Conservation (phyloP, 202 grass and related monocot genomes). For the Schoenoplectus tabernaemontani region DNA sequence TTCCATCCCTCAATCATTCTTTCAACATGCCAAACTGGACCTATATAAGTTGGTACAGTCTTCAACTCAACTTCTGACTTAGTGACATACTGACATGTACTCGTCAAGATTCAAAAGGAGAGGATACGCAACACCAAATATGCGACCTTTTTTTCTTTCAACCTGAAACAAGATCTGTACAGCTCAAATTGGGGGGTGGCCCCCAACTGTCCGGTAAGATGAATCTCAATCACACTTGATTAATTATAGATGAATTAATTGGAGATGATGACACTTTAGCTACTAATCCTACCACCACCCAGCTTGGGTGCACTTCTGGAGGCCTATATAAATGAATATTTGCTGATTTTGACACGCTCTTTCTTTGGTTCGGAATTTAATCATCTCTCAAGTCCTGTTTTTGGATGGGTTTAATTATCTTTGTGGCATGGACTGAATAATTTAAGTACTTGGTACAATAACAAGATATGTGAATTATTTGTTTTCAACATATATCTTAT, state of each 20-base stretch:
- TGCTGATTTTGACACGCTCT: slow-evolving; percentile 7
- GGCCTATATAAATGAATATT: slow-evolving; percentile 16
- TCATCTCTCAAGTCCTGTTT: too few relatives aligned
- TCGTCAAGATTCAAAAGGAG: not conserved
- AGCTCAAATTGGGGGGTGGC: slow-evolving; percentile 12
- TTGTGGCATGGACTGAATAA: too few relatives aligned
- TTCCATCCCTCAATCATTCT: not conserved
- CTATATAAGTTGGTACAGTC: not conserved
- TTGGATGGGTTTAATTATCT: too few relatives aligned
- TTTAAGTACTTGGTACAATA: too few relatives aligned
- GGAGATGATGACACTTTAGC: not conserved
- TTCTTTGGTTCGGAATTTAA: not conserved
- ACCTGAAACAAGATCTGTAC: slow-evolving; percentile 20
- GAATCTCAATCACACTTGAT: slow-evolving; percentile 7
- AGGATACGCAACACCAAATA: not conserved
- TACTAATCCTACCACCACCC: not conserved
- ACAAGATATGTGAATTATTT: too few relatives aligned
- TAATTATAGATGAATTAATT: not conserved
- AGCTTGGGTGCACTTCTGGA: not conserved
- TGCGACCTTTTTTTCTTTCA: not conserved
- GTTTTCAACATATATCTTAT: too few relatives aligned
- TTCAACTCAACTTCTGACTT: slow-evolving; percentile 11
- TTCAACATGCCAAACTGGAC: not conserved
- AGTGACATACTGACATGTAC: not conserved
- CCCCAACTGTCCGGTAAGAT: not conserved